Conservation (phyloP, 129 eudicot genomes). For the Lonicera japonica region DNA sequence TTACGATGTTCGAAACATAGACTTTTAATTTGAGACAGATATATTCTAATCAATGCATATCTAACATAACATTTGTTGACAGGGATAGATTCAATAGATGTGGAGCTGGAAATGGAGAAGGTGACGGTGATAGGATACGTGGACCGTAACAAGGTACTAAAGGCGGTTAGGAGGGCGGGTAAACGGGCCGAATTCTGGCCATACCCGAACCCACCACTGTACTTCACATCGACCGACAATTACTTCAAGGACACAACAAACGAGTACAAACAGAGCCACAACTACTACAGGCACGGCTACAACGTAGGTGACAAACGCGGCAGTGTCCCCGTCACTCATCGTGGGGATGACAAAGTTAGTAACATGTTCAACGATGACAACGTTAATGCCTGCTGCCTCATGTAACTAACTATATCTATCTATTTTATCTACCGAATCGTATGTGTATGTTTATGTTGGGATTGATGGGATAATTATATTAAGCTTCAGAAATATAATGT, state of each 20-base stretch:
- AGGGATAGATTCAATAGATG: conserved; percentile 86
- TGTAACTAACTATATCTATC: conserved; percentile 40
- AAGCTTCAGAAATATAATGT: background rate
- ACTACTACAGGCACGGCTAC: conserved; percentile 91
- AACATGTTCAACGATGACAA: conserved; percentile 94
- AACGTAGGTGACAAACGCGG: conserved; percentile 76
- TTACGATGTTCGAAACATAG: too few species aligned
- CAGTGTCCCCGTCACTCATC: conserved; percentile 49
- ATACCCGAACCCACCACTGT: conserved; percentile 72
- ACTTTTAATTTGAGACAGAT: background rate
- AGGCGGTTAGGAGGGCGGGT: conserved; percentile 83
- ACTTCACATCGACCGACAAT: conserved; percentile 56
- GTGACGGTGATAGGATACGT: conserved; percentile 84
- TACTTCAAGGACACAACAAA: conserved; percentile 70
- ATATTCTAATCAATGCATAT: background rate
- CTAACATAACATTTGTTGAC: background rate
- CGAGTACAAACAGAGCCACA: conserved; percentile 83
- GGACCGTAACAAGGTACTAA: conserved; percentile 86
- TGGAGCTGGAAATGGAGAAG: conserved; percentile 77
- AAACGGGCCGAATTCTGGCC: conserved; percentile 98
- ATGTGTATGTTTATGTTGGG: conserved; percentile 4
- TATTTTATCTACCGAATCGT: conserved; percentile 15
- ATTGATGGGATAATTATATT: conserved; percentile 16
- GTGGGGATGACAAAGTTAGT: conserved; percentile 96
- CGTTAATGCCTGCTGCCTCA: conserved; percentile 67